A percentile compares a stretch with the other conserved stretches of the same genome.
These are phyloP conservation scores for Pleurotus salmoneostramineus DNA, from an alignment of 768 basidiomycete genomes.

Conservation along the genomic window DNA sequence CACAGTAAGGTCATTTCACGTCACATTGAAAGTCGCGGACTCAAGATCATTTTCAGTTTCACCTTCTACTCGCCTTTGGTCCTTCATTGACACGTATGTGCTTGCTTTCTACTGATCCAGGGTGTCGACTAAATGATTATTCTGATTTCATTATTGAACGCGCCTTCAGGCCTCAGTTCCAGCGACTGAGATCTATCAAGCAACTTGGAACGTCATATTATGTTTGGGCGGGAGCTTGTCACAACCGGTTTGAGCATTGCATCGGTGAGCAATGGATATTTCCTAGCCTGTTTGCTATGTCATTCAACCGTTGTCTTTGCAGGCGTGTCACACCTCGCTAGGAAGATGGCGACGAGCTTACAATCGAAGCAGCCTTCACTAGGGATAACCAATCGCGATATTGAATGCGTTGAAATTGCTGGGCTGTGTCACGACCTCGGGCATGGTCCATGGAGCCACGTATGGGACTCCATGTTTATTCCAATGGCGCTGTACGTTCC, in stretches of 20 bases:
- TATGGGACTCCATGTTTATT: constrained; percentile 77
- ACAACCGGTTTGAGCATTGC: constrained; percentile 82
- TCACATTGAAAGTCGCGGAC: constrained; percentile 4
- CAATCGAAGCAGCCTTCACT: constrained; percentile 56
- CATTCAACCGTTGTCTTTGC: background rate
- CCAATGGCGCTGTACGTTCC: constrained; percentile 54
- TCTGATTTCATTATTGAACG: constrained; percentile 3
- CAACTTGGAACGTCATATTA: constrained; percentile 76
- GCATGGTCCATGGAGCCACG: constrained; percentile 84
- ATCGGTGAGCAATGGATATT: constrained; percentile 45
- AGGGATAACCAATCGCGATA: constrained; percentile 64
- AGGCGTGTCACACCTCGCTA: constrained; percentile 78
- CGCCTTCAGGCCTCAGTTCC: constrained; percentile 60
- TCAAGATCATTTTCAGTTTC: constrained; percentile 25
- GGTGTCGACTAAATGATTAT: too few relatives aligned
- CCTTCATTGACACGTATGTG: constrained; percentile 69
- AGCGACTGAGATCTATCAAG: constrained; percentile 72
- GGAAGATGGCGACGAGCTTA: constrained; percentile 57
- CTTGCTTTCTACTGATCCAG: background rate
- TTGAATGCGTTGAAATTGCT: constrained; percentile 75
- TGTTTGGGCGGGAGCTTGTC: constrained; percentile 76
- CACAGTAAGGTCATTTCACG: constrained; percentile 24
- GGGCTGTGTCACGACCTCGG: constrained; percentile 85
- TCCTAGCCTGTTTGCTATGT: background rate
- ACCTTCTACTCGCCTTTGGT: constrained; percentile 27